phyloP scores from a whole-genome alignment of 768 basidiomycete species.

The Epithele typhae region DNA sequence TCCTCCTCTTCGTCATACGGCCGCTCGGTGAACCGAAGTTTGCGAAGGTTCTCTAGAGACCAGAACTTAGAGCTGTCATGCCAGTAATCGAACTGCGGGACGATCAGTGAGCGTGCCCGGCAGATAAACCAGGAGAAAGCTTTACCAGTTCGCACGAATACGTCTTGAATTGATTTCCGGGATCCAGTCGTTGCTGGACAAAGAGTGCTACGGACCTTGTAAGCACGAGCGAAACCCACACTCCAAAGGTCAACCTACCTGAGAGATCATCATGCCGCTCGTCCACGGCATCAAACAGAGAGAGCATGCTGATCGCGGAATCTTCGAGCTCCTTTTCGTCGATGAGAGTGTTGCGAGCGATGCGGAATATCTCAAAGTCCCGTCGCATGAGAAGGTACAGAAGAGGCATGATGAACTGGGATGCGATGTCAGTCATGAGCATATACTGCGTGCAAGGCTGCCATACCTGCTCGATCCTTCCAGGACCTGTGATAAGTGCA shows the following conservation, averaged over 20 bases:
- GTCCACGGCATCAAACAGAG: slow-evolving; percentile 16
- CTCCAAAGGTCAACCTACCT: slow-evolving; percentile 11
- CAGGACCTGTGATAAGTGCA: slow-evolving; percentile 26
- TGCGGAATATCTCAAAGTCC: slow-evolving; percentile 30
- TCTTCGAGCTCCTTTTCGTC: slow-evolving; percentile 28
- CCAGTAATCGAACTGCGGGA: no score
- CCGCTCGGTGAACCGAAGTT: no score
- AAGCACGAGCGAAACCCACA: neutral
- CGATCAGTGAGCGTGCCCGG: no score
- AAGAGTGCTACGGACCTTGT: slow-evolving; percentile 7
- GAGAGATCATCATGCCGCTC: slow-evolving; percentile 23
- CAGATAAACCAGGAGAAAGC: no score
- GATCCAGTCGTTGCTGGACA: slow-evolving; percentile 21
- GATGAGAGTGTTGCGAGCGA: slow-evolving; percentile 22
- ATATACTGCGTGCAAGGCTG: neutral
- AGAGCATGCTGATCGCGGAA: slow-evolving; percentile 16
- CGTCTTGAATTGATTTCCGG: slow-evolving; percentile 20
- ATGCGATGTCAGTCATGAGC: no score
- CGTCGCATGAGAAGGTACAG: slow-evolving; percentile 31
- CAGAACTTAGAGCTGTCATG: no score
- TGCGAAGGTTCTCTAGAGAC: no score
- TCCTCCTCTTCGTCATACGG: no score
- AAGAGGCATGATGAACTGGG: slow-evolving; percentile 33
- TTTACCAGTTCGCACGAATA: slow-evolving; percentile 26
- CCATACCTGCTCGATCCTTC: slow-evolving; percentile 32